Conservation (phyloP, 441 rosid species). For the Bocquillonia castaneifolia region DNA sequence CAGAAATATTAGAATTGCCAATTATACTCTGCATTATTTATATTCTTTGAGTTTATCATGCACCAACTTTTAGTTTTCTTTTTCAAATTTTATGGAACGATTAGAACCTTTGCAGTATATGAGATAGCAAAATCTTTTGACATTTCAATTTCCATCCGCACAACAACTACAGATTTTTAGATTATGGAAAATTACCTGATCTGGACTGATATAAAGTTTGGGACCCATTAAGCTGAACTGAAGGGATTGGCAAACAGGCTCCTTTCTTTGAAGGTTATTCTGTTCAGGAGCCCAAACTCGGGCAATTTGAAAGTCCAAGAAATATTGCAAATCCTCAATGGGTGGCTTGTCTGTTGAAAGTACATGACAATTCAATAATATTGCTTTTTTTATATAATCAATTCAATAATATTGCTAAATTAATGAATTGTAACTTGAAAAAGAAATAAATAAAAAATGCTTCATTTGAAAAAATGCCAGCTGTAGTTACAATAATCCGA, state of each 20-base stretch:
- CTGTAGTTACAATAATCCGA: not conserved
- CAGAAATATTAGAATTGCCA: not conserved
- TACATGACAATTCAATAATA: constrained; percentile 12
- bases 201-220: constrained; percentile 62
- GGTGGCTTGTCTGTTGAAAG: constrained; percentile 53
- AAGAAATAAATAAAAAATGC: not conserved
- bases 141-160: not conserved
- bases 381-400: no score
- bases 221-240: constrained; percentile 82
- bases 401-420: constrained; percentile 4
- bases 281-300: constrained; percentile 61
- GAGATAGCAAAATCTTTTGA: not conserved
- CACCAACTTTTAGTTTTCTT: not conserved
- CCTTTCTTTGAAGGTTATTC: constrained; percentile 61
- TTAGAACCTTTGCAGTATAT: not conserved
- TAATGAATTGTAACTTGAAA: not conserved
- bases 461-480: not conserved
- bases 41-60: not conserved
- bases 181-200: constrained; percentile 41
- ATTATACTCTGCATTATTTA: not conserved
- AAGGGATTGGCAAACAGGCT: constrained; percentile 65
- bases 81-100: not conserved
- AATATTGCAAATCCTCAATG: constrained; percentile 61
- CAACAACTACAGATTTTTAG: not conserved
- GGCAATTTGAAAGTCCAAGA: constrained; percentile 61